Evolutionary conservation across 1,139 yeast species (phyloP).

Genomic region (Lodderomyces metapsilosis): DNA sequence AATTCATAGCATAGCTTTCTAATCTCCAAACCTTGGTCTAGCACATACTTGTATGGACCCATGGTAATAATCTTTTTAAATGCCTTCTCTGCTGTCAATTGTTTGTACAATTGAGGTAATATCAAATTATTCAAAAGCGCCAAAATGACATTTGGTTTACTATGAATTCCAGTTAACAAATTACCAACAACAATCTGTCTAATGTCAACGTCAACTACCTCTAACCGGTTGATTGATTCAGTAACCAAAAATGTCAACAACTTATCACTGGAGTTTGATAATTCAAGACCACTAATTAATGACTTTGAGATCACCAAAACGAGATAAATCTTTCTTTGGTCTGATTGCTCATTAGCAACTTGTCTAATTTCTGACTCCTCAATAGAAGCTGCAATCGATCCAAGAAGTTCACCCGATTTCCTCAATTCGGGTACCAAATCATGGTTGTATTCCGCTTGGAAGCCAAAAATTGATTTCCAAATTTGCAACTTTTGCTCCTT

Average conservation of each 20-base stretch:
- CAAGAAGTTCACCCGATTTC: conserved; percentile 32
- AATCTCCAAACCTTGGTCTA: conserved; percentile 76
- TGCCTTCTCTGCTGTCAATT: conserved; percentile 53
- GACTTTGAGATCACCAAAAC: conserved; percentile 34
- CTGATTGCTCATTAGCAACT: conserved; percentile 15
- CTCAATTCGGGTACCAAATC: conserved; percentile 22
- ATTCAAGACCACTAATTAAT: conserved; percentile 24
- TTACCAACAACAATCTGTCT: conserved; percentile 63
- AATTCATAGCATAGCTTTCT: conserved; percentile 75
- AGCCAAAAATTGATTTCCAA: conserved; percentile 22
- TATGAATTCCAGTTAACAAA: conserved; percentile 60
- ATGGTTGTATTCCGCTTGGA: conserved; percentile 14
- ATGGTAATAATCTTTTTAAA: conserved; percentile 69
- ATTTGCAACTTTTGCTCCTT: conserved; percentile 13
- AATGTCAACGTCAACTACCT: conserved; percentile 33
- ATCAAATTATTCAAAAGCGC: conserved; percentile 68
- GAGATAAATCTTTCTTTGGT: conserved; percentile 26
- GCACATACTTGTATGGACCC: conserved; percentile 85
- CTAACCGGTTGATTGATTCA: conserved; percentile 18
- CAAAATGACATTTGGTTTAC: conserved; percentile 58
- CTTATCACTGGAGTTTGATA: conserved; percentile 11
- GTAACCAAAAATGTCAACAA: conserved; percentile 16
- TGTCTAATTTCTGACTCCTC: conserved; percentile 17
- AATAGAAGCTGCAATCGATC: conserved; percentile 21
- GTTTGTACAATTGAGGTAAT: conserved; percentile 54